Conservation (phyloP, 352 stramenopile species). For the Blastocystis sp. region DNA sequence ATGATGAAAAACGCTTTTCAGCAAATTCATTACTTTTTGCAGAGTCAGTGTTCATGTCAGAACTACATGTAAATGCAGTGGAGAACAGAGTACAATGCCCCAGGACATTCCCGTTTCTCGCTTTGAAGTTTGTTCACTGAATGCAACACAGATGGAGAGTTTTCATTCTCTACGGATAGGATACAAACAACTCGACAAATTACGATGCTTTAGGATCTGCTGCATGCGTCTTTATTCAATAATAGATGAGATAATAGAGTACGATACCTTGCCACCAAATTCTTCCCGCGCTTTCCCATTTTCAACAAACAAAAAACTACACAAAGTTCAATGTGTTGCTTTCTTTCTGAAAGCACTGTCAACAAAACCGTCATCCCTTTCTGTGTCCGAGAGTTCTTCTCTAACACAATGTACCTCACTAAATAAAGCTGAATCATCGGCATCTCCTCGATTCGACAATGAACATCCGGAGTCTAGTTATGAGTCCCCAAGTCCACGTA, state of each 20-base stretch:
- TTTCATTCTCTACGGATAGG: neutral
- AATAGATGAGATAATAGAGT: neutral
- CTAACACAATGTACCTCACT: neutral
- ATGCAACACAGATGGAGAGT: neutral
- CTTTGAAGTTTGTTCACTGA: neutral
- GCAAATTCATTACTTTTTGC: neutral
- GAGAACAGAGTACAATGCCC: neutral
- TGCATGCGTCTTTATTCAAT: neutral
- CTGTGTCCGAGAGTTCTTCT: neutral
- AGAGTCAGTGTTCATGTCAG: neutral
- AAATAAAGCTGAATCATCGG: neutral
- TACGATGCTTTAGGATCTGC: neutral
- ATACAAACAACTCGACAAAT: neutral
- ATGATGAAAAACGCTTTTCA: neutral
- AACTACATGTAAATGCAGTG: neutral
- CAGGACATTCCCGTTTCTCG: neutral
- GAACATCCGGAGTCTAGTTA: neutral
- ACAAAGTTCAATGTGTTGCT: neutral
- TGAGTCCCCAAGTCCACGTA: neutral
- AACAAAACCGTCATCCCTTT: constrained; percentile 7
- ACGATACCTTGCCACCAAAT: neutral
- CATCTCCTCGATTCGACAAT: neutral
- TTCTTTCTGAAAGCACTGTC: constrained; percentile 27
- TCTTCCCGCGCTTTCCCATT: neutral
- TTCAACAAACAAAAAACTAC: neutral